Evolutionary conservation across 2,329 filamentous ascomycete species (phyloP).

Genomic region (Colletotrichum horii): DNA sequence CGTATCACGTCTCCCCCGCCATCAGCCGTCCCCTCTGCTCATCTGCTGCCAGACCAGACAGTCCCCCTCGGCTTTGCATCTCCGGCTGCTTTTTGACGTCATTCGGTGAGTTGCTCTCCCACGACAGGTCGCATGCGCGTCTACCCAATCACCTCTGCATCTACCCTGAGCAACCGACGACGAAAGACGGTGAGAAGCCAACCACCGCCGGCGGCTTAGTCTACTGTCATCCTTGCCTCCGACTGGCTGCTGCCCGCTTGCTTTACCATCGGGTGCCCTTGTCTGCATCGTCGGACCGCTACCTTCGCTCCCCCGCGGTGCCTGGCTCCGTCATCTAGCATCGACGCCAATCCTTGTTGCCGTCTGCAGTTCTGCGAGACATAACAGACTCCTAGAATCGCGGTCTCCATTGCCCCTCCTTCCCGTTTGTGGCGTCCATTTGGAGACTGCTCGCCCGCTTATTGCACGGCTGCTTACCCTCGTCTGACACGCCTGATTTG

Average conservation of each 20-base stretch:
- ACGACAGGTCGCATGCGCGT: not conserved
- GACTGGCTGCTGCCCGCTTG: slow-evolving; percentile 3
- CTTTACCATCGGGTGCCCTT: not conserved
- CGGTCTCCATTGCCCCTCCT: not conserved
- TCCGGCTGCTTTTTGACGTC: slow-evolving; percentile 15
- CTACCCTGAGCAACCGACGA: not conserved
- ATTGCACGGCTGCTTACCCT: not conserved
- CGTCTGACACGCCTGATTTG: not conserved
- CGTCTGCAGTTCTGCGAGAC: not conserved
- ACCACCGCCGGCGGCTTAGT: not conserved
- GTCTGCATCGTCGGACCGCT: not conserved
- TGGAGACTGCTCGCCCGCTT: not conserved
- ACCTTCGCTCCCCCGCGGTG: not conserved
- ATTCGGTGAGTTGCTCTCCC: slow-evolving; percentile 12
- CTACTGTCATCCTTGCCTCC: not conserved
- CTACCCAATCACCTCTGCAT: slow-evolving; percentile 5
- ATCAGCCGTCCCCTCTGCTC: not conserved
- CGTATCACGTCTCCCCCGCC: not conserved
- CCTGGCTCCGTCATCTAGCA: slow-evolving; percentile 15
- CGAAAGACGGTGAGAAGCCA: slow-evolving; percentile 5
- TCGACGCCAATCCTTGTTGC: not conserved
- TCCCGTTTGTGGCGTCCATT: not conserved
- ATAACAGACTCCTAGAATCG: not conserved
- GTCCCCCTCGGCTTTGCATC: not conserved
- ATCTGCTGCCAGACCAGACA: not conserved